A percentile compares a stretch with the other conserved stretches of the same genome.
Evolutionary conservation across 2,329 filamentous ascomycete genomes (phyloP).

Genomic region (Phialemonium atrogriseum): DNA sequence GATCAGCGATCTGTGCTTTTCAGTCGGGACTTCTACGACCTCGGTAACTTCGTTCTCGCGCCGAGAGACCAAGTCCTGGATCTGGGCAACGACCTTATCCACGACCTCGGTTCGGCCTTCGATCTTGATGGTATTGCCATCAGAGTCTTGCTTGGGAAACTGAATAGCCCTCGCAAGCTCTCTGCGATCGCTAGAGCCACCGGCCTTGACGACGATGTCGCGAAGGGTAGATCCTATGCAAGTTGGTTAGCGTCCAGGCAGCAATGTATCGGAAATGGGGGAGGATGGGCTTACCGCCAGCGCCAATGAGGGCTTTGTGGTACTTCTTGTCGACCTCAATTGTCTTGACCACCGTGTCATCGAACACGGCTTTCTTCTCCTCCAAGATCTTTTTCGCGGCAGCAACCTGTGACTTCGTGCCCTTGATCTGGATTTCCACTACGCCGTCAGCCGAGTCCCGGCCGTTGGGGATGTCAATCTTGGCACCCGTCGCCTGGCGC

Average conservation of each 20-base stretch:
- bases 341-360: constrained; percentile 77
- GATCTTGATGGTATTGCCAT: constrained; percentile 76
- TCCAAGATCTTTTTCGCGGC: constrained; percentile 86
- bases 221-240: constrained; percentile 70
- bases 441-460: constrained; percentile 61
- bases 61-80: constrained; percentile 73
- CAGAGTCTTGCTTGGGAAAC: constrained; percentile 83
- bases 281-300: constrained; percentile 59
- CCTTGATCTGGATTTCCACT: constrained; percentile 86
- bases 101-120: constrained; percentile 80
- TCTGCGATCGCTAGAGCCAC: constrained; percentile 78
- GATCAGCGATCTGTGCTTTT: constrained; percentile 87
- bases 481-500: constrained; percentile 73
- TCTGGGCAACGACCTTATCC: constrained; percentile 77
- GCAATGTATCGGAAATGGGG: background rate
- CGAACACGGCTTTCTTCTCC: constrained; percentile 79
- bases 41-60: constrained; percentile 76
- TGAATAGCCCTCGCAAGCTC: constrained; percentile 84
- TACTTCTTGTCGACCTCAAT: constrained; percentile 92
- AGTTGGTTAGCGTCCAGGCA: constrained; percentile 25
- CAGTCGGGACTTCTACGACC: constrained; percentile 71
- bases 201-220: constrained; percentile 77
- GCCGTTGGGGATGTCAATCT: constrained; percentile 83
- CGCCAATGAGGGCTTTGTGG: constrained; percentile 82
- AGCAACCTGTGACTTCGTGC: constrained; percentile 82